phyloP scores from a whole-genome alignment of 768 basidiomycete species.

The Termitomyces sp. region DNA sequence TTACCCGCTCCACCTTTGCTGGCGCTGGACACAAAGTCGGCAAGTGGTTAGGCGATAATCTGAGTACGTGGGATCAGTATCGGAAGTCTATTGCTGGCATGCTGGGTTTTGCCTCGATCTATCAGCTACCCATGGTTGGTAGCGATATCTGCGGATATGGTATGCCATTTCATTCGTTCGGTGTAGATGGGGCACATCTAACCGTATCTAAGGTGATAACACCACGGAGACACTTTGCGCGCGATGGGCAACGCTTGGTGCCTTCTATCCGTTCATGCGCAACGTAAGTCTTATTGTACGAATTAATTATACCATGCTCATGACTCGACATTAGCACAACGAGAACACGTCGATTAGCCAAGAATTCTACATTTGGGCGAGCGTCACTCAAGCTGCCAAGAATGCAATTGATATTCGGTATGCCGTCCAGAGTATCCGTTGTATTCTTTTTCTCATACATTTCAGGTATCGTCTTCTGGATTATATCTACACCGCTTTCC shows the following conservation, averaged over 20 bases:
- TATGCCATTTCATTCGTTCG: slow-evolving; percentile 24
- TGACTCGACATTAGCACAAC: slow-evolving; percentile 45
- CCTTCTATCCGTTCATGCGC: slow-evolving; percentile 79
- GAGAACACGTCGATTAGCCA: slow-evolving; percentile 50
- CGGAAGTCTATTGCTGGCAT: slow-evolving; percentile 60
- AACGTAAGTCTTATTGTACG: slow-evolving; percentile 44
- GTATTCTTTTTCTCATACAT: not conserved
- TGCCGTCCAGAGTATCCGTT: slow-evolving; percentile 13
- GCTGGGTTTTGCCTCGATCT: slow-evolving; percentile 63
- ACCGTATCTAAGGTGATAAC: slow-evolving; percentile 40
- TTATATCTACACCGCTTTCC: slow-evolving; percentile 72
- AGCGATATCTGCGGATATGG: slow-evolving; percentile 72
- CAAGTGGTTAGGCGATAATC: slow-evolving; percentile 74
- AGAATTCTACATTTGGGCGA: slow-evolving; percentile 68
- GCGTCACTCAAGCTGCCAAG: slow-evolving; percentile 55
- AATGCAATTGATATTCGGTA: slow-evolving; percentile 62
- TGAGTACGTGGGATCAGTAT: slow-evolving; percentile 60
- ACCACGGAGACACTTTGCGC: slow-evolving; percentile 70
- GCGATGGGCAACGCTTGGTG: slow-evolving; percentile 75
- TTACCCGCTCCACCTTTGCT: slow-evolving; percentile 73
- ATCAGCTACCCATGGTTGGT: slow-evolving; percentile 75
- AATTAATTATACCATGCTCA: not conserved
- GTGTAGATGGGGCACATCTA: not conserved
- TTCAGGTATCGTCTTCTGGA: slow-evolving; percentile 64
- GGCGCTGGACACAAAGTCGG: slow-evolving; percentile 68